Percentiles rank a stretch among this genome's conserved stretches.
These are phyloP conservation scores for Umbelopsis ramanniana DNA, from an alignment of 192 early-diverging fungal genomes.

Conservation along the genomic window DNA sequence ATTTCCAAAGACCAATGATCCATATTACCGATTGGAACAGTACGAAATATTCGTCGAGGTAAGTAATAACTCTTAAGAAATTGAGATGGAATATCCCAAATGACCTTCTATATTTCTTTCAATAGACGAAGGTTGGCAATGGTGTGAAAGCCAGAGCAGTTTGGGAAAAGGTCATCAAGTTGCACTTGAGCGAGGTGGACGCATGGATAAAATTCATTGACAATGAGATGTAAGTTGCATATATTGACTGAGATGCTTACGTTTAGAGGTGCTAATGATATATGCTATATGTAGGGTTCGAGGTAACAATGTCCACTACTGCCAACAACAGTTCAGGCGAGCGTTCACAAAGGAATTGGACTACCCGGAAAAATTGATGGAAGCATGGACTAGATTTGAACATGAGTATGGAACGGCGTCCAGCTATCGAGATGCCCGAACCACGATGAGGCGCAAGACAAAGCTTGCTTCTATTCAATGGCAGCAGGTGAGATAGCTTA, in stretches of 20 bases:
- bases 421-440: slow-evolving; percentile 22
- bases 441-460: slow-evolving; percentile 26
- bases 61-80: background rate
- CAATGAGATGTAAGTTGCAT: slow-evolving; percentile 35
- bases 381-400: slow-evolving; percentile 41
- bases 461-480: slow-evolving; percentile 21
- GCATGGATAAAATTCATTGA: slow-evolving; percentile 43
- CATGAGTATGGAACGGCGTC: slow-evolving; percentile 38
- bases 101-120: background rate
- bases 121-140: slow-evolving; percentile 32
- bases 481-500: slow-evolving; percentile 3
- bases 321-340: slow-evolving; percentile 31
- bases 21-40: slow-evolving; percentile 47
- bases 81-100: background rate
- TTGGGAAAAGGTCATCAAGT: slow-evolving; percentile 42
- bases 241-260: background rate
- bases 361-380: slow-evolving; percentile 44
- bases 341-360: slow-evolving; percentile 38
- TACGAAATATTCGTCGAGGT: slow-evolving; percentile 45
- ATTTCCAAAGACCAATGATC: slow-evolving; percentile 36
- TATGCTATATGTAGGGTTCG: background rate
- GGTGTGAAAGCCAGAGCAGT: slow-evolving; percentile 32
- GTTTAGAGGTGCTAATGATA: too few relatives aligned
- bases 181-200: slow-evolving; percentile 37
- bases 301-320: slow-evolving; percentile 26